Percentiles rank a stretch among this genome's conserved stretches.
These are phyloP conservation scores for Ilex paraguariensis DNA, from an alignment of 305 asterid species.

Conservation along the genomic window DNA sequence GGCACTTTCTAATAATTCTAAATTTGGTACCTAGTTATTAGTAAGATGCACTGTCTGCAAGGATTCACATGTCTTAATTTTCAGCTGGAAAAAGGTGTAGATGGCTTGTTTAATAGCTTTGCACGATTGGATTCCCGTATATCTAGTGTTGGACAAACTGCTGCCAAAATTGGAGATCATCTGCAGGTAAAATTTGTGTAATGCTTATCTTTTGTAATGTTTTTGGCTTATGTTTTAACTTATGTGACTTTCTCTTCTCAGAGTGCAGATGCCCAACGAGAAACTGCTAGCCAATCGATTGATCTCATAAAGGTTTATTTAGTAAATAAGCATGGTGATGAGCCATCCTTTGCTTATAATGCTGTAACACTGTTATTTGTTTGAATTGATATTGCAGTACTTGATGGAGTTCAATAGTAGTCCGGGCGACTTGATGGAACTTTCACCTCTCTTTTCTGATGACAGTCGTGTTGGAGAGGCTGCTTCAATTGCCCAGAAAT, in stretches of 20 bases:
- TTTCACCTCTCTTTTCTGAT: constrained; percentile 93
- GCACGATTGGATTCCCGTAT: constrained; percentile 95
- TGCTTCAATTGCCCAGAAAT: constrained; percentile 95
- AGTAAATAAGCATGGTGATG: neutral
- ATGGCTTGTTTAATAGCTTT: constrained; percentile 90
- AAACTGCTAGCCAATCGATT: constrained; percentile 96
- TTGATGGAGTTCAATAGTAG: constrained; percentile 98
- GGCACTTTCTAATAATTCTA: too few relatives aligned
- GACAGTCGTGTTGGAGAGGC: constrained; percentile 98
- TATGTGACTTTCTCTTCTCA: constrained; percentile 13
- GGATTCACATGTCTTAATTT: constrained; percentile 6
- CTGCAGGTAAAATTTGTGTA: constrained; percentile 56
- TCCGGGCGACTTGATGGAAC: constrained; percentile 99
- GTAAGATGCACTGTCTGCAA: too few relatives aligned
- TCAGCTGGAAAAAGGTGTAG: constrained; percentile 97
- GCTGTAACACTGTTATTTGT: neutral
- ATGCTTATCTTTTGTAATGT: constrained; percentile 3
- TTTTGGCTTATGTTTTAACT: constrained; percentile 4
- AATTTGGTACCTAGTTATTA: too few relatives aligned
- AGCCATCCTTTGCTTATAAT: neutral
- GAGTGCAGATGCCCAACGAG: constrained; percentile 99
- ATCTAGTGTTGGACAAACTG: constrained; percentile 99
- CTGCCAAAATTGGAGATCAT: constrained; percentile 98
- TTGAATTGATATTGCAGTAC: constrained; percentile 48
- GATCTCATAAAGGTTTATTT: constrained; percentile 84